phyloP scores from a whole-genome alignment of 106 monocot genomes.

The Apostasia ramifera region DNA sequence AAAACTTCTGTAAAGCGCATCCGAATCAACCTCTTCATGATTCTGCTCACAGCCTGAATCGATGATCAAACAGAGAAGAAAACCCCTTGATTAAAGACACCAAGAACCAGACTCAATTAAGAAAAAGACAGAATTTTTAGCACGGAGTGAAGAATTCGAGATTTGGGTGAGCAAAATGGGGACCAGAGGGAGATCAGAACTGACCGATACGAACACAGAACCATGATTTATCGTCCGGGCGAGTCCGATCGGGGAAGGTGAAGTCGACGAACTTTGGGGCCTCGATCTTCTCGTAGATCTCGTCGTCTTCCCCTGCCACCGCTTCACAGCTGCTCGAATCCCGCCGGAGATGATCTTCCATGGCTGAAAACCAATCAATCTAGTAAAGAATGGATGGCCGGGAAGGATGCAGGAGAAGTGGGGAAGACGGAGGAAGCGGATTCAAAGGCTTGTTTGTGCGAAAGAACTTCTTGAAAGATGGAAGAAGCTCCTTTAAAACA shows the following conservation, averaged over 20 bases:
- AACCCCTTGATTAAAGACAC: neutral
- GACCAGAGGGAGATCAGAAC: neutral
- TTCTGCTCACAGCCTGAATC: slow-evolving; percentile 65
- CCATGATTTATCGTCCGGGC: slow-evolving; percentile 53
- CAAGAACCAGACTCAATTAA: neutral
- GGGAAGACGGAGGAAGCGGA: neutral
- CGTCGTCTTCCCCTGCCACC: slow-evolving; percentile 29
- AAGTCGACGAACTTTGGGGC: slow-evolving; percentile 87
- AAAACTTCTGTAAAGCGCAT: slow-evolving; percentile 54
- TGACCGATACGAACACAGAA: slow-evolving; percentile 85
- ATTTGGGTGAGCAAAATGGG: no score
- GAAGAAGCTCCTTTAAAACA: neutral
- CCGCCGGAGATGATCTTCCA: slow-evolving; percentile 10
- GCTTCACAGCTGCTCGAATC: slow-evolving; percentile 1
- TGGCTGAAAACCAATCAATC: neutral
- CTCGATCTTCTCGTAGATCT: slow-evolving; percentile 67
- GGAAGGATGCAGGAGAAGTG: neutral
- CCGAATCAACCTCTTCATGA: slow-evolving; percentile 71
- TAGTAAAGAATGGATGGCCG: neutral
- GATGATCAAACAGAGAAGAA: neutral
- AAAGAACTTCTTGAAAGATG: neutral
- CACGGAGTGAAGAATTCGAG: no score
- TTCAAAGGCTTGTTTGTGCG: neutral
- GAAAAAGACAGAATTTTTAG: neutral
- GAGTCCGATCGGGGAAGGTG: slow-evolving; percentile 38